Evolutionary conservation across 306 rosid genomes (phyloP).

Genomic region (Castanopsis chinensis): DNA sequence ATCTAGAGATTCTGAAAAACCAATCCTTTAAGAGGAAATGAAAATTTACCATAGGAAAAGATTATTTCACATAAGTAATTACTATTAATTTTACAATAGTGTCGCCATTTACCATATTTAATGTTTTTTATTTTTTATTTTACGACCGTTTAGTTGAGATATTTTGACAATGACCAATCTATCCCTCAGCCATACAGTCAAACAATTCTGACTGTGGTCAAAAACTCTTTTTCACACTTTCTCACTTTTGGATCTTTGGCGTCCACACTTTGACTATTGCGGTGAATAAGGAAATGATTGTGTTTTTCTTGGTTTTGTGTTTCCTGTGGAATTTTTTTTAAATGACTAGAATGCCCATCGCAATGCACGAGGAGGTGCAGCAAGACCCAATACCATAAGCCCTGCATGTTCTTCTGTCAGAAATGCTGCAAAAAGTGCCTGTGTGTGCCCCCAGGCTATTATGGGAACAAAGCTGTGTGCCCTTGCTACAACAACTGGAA

Average conservation of each 20-base stretch:
- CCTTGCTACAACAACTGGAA: slow-evolving; percentile 98
- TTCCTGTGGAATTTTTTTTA: background rate
- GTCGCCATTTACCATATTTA: too few species aligned
- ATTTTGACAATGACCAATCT: background rate
- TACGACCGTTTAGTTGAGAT: background rate
- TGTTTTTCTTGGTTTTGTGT: background rate
- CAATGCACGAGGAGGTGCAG: slow-evolving; percentile 72
- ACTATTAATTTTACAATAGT: too few species aligned
- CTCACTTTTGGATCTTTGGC: background rate
- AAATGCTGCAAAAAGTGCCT: slow-evolving; percentile 83
- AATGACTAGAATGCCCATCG: slow-evolving; percentile 75
- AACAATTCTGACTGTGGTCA: slow-evolving; percentile 12
- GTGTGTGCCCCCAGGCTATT: slow-evolving; percentile 89
- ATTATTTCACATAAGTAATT: background rate
- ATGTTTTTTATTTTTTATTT: too few species aligned
- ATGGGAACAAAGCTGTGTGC: slow-evolving; percentile 83
- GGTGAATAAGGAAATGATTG: background rate
- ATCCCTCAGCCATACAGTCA: background rate
- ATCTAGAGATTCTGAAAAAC: background rate
- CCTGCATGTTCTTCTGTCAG: slow-evolving; percentile 86
- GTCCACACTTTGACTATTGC: slow-evolving; percentile 5
- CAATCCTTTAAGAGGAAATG: background rate
- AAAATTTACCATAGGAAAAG: background rate
- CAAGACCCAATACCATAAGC: slow-evolving; percentile 75
- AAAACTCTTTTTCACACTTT: slow-evolving; percentile 4